Percentiles rank a stretch among this genome's conserved stretches.
These are phyloP conservation scores for Neurospora sp. DNA, from an alignment of 495 filamentous ascomycete genomes.

Conservation along the genomic window DNA sequence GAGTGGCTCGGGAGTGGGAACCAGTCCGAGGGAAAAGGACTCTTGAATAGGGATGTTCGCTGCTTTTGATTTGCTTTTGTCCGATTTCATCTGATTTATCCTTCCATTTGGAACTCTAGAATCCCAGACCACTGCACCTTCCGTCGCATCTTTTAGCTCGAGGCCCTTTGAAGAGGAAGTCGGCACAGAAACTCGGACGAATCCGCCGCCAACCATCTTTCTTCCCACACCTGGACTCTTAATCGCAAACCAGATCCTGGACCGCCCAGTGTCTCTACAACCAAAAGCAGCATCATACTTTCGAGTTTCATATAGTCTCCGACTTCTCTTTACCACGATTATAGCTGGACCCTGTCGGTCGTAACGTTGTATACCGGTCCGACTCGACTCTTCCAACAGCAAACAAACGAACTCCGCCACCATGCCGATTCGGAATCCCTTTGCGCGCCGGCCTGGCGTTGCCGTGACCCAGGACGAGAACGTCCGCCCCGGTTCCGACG, in stretches of 20 bases:
- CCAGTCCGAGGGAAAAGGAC: not conserved
- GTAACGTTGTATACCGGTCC: not conserved
- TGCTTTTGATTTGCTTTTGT: not conserved
- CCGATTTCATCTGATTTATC: not conserved
- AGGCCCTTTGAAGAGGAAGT: not conserved
- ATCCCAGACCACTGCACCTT: not conserved
- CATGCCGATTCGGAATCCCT: conserved; percentile 74
- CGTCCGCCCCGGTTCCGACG: conserved; percentile 34
- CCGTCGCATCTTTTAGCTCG: not conserved
- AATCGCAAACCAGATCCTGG: not conserved
- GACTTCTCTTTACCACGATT: not conserved
- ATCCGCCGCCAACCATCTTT: not conserved
- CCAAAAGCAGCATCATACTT: not conserved
- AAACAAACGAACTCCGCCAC: conserved; percentile 8
- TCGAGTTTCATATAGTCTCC: not conserved
- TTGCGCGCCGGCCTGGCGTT: conserved; percentile 48
- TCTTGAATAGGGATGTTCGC: not conserved
- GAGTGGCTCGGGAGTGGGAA: not conserved
- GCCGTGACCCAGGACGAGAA: conserved; percentile 43
- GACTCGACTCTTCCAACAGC: not conserved
- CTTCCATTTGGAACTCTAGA: not conserved
- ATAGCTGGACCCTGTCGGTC: not conserved
- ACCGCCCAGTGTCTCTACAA: not conserved
- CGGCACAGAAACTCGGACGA: not conserved
- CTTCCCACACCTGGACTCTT: not conserved